A percentile compares a stretch with the other conserved stretches of the same genome.
Evolutionary conservation across 345 rosid species (phyloP).

Genomic region (Noccaea caerulescens): DNA sequence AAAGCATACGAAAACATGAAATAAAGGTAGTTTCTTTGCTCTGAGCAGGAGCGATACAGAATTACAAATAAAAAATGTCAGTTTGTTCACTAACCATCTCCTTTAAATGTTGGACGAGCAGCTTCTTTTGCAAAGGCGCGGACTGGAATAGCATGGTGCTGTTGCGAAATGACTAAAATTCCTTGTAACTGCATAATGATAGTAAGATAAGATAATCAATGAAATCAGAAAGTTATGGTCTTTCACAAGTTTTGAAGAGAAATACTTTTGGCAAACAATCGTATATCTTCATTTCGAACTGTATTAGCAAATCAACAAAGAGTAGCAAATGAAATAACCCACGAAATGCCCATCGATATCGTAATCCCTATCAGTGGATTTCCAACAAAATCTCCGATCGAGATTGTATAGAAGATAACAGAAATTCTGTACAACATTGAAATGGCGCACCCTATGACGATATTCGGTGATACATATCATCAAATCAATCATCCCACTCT

Average conservation of each 20-base stretch:
- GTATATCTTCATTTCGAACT: background rate
- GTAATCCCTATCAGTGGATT: background rate
- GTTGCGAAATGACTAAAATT: conserved; percentile 51
- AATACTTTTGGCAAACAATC: background rate
- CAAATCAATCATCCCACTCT: background rate
- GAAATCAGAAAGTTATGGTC: background rate
- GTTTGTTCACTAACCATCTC: conserved; percentile 71
- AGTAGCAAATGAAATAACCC: background rate
- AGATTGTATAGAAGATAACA: background rate
- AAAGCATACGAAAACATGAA: background rate
- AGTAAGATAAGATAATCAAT: conserved; percentile 1
- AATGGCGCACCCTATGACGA: conserved; percentile 4
- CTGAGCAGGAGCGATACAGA: background rate
- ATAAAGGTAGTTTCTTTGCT: no score
- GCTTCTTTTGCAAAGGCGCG: conserved; percentile 81
- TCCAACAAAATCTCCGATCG: conserved; percentile 19
- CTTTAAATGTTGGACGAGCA: conserved; percentile 67
- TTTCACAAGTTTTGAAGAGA: background rate
- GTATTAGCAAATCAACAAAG: conserved; percentile 8
- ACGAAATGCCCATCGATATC: background rate
- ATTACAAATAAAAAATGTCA: background rate
- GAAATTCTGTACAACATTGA: background rate
- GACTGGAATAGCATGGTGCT: conserved; percentile 57
- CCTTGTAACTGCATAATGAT: conserved; percentile 59
- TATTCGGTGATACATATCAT: background rate